phyloP scores from a whole-genome alignment of 164 flowering plant genomes.

The Umbellularia californica region DNA sequence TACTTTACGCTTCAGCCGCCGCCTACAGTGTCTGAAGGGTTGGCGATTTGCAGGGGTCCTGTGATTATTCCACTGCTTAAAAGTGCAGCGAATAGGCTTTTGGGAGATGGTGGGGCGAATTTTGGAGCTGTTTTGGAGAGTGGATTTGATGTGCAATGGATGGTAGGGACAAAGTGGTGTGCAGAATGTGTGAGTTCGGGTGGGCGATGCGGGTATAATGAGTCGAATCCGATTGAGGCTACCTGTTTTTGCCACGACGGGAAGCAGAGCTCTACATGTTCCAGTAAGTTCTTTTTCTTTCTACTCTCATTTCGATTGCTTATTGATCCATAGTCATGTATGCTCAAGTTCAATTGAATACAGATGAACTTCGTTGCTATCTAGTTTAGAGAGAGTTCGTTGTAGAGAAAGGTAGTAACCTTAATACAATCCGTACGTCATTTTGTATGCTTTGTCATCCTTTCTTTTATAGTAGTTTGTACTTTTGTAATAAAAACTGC shows the following conservation, averaged over 20 bases:
- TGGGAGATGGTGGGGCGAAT: background rate
- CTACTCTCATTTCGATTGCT: background rate
- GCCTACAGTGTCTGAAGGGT: background rate
- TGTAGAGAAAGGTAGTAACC: too few relatives aligned
- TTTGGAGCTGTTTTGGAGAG: background rate
- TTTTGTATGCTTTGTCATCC: too few relatives aligned
- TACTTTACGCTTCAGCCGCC: background rate
- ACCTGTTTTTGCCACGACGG: slow-evolving; percentile 2
- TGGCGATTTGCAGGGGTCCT: background rate
- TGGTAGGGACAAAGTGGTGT: background rate
- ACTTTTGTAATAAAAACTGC: too few relatives aligned
- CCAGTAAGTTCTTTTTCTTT: background rate
- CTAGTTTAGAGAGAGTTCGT: too few relatives aligned
- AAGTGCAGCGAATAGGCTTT: background rate
- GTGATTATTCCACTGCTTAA: background rate
- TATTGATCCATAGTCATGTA: background rate
- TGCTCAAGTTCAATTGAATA: too few relatives aligned
- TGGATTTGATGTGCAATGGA: background rate
- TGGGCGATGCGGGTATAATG: background rate
- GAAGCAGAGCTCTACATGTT: background rate
- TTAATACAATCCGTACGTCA: too few relatives aligned
- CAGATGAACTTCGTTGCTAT: too few relatives aligned
- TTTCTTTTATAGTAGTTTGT: too few relatives aligned
- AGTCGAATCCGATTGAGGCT: background rate
- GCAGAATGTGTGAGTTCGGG: background rate